phyloP scores from a whole-genome alignment of 768 basidiomycete species.

The Candolleomyces aberdarensis region DNA sequence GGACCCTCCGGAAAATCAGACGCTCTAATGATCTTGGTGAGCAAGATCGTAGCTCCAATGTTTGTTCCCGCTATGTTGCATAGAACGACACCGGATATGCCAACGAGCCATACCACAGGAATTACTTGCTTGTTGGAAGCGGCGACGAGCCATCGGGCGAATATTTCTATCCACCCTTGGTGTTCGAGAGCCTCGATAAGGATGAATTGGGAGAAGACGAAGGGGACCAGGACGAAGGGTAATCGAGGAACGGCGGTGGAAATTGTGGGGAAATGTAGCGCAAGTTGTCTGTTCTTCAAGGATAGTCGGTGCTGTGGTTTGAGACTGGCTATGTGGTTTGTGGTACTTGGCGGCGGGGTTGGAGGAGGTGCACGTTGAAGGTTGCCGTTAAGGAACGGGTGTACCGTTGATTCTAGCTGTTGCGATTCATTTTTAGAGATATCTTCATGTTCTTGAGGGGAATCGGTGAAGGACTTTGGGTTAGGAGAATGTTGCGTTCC shows the following conservation, averaged over 20 bases:
- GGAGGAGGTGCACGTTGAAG: neutral
- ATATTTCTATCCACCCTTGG: conserved; percentile 87
- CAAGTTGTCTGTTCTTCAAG: no score
- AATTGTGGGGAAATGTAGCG: conserved; percentile 62
- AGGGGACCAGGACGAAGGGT: conserved; percentile 81
- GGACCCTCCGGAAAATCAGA: conserved; percentile 32
- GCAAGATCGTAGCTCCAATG: conserved; percentile 87
- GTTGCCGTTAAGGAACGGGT: no score
- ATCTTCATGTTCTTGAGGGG: neutral
- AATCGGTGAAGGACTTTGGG: neutral
- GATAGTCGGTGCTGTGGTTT: no score
- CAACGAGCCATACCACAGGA: conserved; percentile 62
- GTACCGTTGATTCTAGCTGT: neutral
- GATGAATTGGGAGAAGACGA: conserved; percentile 94
- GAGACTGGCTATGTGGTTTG: no score
- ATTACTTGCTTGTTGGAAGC: conserved; percentile 42
- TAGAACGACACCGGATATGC: conserved; percentile 66
- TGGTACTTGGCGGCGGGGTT: neutral
- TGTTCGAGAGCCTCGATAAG: conserved; percentile 80
- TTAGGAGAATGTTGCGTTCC: neutral
- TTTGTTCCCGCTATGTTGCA: conserved; percentile 88
- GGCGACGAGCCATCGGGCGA: conserved; percentile 61
- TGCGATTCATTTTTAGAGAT: neutral
- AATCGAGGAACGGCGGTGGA: conserved; percentile 64
- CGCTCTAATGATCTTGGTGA: conserved; percentile 70